Percentiles rank a stretch among this genome's conserved stretches.
Conservation (phyloP, 1,139 yeast genomes). For the Debaryomyces sp. region DNA sequence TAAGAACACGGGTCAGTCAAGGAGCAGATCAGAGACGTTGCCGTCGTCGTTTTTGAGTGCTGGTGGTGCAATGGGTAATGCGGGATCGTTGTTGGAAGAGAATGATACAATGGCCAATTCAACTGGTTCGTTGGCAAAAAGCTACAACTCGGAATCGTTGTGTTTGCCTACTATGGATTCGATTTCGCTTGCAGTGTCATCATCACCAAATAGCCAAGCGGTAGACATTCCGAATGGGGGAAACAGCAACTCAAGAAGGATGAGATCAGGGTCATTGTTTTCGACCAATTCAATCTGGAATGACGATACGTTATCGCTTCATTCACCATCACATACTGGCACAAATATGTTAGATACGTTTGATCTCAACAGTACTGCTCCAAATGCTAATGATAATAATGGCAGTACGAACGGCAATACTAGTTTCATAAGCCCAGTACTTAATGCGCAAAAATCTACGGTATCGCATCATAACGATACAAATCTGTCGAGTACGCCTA, state of each 20-base stretch:
- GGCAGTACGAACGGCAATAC: constrained; percentile 14
- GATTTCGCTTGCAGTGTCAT: constrained; percentile 26
- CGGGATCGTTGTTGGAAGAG: constrained; percentile 3
- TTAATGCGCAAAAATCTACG: constrained; percentile 28
- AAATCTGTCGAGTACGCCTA: constrained; percentile 6
- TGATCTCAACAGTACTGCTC: constrained; percentile 12
- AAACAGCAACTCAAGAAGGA: constrained; percentile 22
- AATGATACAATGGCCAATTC: constrained; percentile 12
- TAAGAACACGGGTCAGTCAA: constrained; percentile 21
- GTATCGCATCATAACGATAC: constrained; percentile 10
- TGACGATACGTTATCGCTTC: constrained; percentile 34
- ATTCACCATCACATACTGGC: constrained; percentile 19
- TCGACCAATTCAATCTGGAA: constrained; percentile 52
- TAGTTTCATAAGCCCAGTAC: constrained; percentile 34
- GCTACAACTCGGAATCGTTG: constrained; percentile 19
- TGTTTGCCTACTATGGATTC: constrained; percentile 24
- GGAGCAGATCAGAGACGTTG: constrained; percentile 61
- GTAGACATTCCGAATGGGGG: constrained; percentile 20
- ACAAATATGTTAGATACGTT: constrained; percentile 18
- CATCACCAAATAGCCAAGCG: constrained; percentile 20
- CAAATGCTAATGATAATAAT: constrained; percentile 13
- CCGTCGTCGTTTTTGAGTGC: constrained; percentile 44
- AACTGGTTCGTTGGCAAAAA: constrained; percentile 21
- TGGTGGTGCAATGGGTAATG: not conserved
- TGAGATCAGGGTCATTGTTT: constrained; percentile 49